Conservation (phyloP, 768 basidiomycete genomes). For the Trametes coccinea region DNA sequence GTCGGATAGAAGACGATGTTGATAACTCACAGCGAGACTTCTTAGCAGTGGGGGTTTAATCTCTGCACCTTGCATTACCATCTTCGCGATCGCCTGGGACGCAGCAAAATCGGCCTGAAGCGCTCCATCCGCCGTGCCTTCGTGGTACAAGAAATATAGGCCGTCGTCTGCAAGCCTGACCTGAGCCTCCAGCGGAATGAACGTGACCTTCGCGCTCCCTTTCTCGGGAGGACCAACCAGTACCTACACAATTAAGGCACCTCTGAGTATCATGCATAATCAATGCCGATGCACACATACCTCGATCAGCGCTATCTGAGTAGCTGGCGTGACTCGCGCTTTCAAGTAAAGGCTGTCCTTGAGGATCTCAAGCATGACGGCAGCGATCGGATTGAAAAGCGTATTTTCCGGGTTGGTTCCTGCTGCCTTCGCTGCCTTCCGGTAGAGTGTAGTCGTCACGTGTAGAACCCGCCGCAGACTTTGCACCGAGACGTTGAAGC, state of each 20-base stretch:
- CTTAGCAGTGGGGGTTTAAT: conserved; percentile 45
- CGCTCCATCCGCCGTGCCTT: conserved; percentile 46
- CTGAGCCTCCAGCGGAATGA: conserved; percentile 37
- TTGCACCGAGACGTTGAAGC: conserved; percentile 46
- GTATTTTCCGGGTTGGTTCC: conserved; percentile 8
- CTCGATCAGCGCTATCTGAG: conserved; percentile 37
- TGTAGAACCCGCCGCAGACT: conserved; percentile 50
- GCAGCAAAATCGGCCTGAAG: conserved; percentile 55
- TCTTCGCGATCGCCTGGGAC: conserved; percentile 50
- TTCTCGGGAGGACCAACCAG: conserved; percentile 9
- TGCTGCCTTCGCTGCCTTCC: conserved; percentile 31
- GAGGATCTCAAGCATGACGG: conserved; percentile 25
- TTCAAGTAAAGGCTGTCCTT: conserved; percentile 26
- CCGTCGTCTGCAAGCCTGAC: conserved; percentile 50
- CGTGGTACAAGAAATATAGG: conserved; percentile 53
- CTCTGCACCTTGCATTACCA: conserved; percentile 51
- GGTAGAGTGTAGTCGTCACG: conserved; percentile 46
- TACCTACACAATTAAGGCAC: not conserved
- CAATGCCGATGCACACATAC: conserved; percentile 33
- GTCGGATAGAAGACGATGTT: not conserved
- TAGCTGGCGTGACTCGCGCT: conserved; percentile 21
- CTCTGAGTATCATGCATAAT: no score
- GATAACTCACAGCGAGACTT: conserved; percentile 37
- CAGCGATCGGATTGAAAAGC: conserved; percentile 22
- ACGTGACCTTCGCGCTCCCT: conserved; percentile 2